phyloP scores from a whole-genome alignment of 1,284 basidiomycete species.

The Apiotrichum brassicae region DNA sequence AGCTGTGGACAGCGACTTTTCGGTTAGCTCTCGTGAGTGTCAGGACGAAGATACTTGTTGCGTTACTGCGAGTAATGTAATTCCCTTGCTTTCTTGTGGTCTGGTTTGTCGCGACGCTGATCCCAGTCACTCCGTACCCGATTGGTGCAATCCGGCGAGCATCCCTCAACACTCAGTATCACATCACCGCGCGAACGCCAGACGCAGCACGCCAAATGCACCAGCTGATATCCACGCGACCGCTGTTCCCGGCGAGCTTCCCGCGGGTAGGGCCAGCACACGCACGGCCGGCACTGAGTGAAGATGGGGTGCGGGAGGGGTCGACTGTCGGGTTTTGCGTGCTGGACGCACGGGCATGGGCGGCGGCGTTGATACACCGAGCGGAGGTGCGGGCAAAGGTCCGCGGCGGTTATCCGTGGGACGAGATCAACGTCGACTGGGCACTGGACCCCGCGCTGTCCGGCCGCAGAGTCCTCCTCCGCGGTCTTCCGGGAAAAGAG shows the following conservation, averaged over 20 bases:
- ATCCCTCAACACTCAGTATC: slow-evolving; percentile 18
- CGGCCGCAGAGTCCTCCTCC: slow-evolving; percentile 7
- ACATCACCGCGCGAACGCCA: slow-evolving; percentile 13
- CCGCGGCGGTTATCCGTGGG: background rate
- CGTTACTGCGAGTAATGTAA: too few relatives aligned
- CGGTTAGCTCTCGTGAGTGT: slow-evolving; percentile 22
- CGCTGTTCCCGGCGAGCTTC: slow-evolving; percentile 11
- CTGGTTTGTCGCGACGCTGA: background rate
- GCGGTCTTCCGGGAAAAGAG: slow-evolving; percentile 10
- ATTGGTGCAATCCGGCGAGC: slow-evolving; percentile 18
- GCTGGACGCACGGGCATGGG: slow-evolving; percentile 2
- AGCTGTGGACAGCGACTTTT: slow-evolving; percentile 20
- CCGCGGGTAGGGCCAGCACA: background rate
- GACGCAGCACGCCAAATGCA: slow-evolving; percentile 7
- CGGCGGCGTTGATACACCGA: background rate
- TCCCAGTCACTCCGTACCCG: slow-evolving; percentile 21
- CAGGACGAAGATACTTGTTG: too few relatives aligned
- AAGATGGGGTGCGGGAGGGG: background rate
- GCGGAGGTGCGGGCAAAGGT: background rate
- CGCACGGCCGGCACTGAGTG: background rate
- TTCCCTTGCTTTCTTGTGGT: too few relatives aligned
- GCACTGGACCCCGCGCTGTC: slow-evolving; percentile 2
- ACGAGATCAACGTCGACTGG: slow-evolving; percentile 5
- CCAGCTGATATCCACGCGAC: slow-evolving; percentile 10
- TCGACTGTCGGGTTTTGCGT: slow-evolving; percentile 1